Evolutionary conservation across 192 early-diverging fungal species (phyloP), one percentile per base, ranked within the genome.

Genomic region (Backusella australiensis): DNA sequence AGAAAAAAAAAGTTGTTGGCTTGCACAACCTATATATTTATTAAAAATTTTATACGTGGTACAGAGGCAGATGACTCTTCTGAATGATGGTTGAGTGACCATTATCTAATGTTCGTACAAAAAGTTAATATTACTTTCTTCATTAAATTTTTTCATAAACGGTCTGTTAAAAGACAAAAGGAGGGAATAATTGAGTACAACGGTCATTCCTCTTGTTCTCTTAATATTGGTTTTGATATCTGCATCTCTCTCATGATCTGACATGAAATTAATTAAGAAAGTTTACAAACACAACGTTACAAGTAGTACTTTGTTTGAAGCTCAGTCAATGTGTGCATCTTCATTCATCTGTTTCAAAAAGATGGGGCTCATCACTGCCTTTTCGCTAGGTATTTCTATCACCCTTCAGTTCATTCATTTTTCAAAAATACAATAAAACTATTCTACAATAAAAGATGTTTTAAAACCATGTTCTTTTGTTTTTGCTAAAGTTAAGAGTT

Each of bases 221-320:
- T 63, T 63, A 9, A 63, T 29, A 23, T 29, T 29, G 21, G 26
- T 29, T 56, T 32, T 11, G 3, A 11, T 44, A 44, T 44, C 42
- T 44, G 42, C 56, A 29, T 63, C 56, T 63, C 26, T 63, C 56
- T 63, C 56, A 63, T 63, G 56, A 63, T 63, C 11, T 63, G 56
- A 63, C 56, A 63, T 63, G 12, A 63, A 59, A 63, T 63, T 63
- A 63, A 14, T 59, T 29, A 59, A 59, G 23, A 59, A 12, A 29
- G 9, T 9, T 49, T 49, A 17, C 53, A 56, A 23, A 21, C 1
- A 3, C 23, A 63, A 63, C 3, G 56, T 63, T 63, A 63, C 56
- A 63, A 44, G 42, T 44, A 44, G 14, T 44, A 44, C 42, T 44
- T 21, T 56, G 19, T 23, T 56, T 56, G 11, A 56, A 56, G 7